These are phyloP conservation scores for Fraxinus quadrangulata DNA, from an alignment of 257 asterid genomes.

Conservation along the genomic window DNA sequence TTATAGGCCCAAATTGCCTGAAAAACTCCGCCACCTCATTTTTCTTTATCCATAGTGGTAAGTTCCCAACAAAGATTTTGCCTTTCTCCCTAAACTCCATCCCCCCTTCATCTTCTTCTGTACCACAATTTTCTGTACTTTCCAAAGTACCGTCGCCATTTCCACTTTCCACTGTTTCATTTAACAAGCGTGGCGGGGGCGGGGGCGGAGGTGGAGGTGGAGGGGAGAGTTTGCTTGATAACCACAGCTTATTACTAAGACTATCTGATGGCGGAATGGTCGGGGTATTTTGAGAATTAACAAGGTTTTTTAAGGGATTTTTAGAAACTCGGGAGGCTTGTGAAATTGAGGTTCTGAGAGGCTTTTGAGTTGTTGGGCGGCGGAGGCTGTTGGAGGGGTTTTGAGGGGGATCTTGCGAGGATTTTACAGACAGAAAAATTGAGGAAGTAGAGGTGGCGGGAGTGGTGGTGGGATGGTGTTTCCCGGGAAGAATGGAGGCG, in stretches of 20 bases:
- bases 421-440: constrained; percentile 33
- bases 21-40: constrained; percentile 75
- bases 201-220: constrained; percentile 52
- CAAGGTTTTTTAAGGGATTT: constrained; percentile 64
- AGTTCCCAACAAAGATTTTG: constrained; percentile 86
- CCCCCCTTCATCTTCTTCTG: constrained; percentile 37
- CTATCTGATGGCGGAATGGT: constrained; percentile 39
- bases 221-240: constrained; percentile 76
- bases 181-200: constrained; percentile 23
- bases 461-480: constrained; percentile 35
- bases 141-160: constrained; percentile 28
- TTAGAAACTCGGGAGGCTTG: constrained; percentile 35
- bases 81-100: constrained; percentile 72
- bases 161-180: constrained; percentile 20
- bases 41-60: constrained; percentile 89
- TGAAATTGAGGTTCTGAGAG: constrained; percentile 42
- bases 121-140: constrained; percentile 20
- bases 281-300: constrained; percentile 31
- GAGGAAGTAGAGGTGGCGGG: constrained; percentile 32
- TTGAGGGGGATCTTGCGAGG: constrained; percentile 36
- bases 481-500: constrained; percentile 42
- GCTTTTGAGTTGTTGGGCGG: constrained; percentile 66
- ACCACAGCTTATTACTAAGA: constrained; percentile 69
- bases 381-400: constrained; percentile 46
- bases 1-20: constrained; percentile 91